Conservation (phyloP, 106 monocot species). For the Cymbidium sinense region DNA sequence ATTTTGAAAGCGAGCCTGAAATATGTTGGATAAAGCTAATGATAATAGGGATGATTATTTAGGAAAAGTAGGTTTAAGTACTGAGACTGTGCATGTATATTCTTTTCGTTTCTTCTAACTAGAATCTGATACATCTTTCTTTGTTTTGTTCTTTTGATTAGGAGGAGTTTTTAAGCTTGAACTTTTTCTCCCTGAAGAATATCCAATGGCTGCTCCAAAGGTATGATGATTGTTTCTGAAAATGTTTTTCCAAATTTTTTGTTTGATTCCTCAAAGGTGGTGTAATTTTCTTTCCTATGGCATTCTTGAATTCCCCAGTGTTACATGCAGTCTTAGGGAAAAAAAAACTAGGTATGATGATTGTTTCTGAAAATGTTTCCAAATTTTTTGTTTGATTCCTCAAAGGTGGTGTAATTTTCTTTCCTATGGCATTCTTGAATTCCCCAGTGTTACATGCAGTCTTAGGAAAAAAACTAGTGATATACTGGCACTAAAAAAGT, state of each 20-base stretch:
- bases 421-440: too few species aligned
- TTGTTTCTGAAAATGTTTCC: not conserved
- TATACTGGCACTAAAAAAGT: too few species aligned
- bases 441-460: too few species aligned
- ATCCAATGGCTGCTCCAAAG: conserved; percentile 97
- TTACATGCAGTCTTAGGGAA: too few species aligned
- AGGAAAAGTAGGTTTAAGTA: not conserved
- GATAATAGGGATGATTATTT: not conserved
- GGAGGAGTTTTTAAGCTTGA: conserved; percentile 96
- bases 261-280: not conserved
- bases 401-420: not conserved
- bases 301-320: too few species aligned
- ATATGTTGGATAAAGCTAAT: not conserved
- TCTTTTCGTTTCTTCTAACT: not conserved
- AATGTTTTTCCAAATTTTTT: not conserved
- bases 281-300: too few species aligned
- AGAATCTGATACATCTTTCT: not conserved
- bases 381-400: not conserved
- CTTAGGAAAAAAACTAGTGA: too few species aligned
- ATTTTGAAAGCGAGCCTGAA: not conserved
- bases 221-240: conserved; percentile 15
- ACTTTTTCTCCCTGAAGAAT: conserved; percentile 93
- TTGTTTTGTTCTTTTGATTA: conserved; percentile 10
- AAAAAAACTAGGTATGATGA: conserved; percentile 48
- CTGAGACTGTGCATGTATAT: too few species aligned